Evolutionary conservation across 2,329 filamentous ascomycete species (phyloP), one percentile per base, ranked within the genome.

Genomic region (Penicillium sp.): DNA sequence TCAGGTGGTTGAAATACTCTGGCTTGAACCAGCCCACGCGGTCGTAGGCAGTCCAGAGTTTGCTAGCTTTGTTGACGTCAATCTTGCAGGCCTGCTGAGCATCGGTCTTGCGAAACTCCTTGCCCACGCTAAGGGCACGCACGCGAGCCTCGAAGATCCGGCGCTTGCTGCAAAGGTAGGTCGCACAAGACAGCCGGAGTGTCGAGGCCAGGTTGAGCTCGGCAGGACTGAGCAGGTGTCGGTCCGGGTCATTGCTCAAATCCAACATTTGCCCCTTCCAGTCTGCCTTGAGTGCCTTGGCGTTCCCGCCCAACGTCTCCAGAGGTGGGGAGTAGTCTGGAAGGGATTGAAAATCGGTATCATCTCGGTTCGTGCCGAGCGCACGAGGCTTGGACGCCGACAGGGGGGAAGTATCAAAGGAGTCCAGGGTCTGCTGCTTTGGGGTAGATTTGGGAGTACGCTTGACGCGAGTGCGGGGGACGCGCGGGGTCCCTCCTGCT

Each of bases 61-160:
- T 94, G 65, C 91, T 96, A 3, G 93, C 92, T 81, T 97, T 98
- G 82, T 97, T 97, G 74, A 98, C 94, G 70, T 98, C 94, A 64
- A 97, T 96, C 81, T 96, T 96, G 83, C 92, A 96, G n/a, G 91
- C 92, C 74, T 96, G 91, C 75, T 98, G 94, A 5, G 92, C 92
- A 73, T 96, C 91, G 1, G 94, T 98, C 84, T 96, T 96, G 74
- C 91, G 88, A 75, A 96, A 97, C 70, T 93, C 90, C 76, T 96
- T 95, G 72, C 85, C 84, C 37, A 86, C 87, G 56, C 80, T 77
- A 39, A 87, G 78, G 2, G 87, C 85, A 60, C 89, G 85, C 36
- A 94, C 84, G 41, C 91, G 87, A 51, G 87, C 87, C 55, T 89
- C 82, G 74, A 98, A 98, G 71, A 98, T 94, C 60, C 92, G 89